These are phyloP conservation scores for Skeletonema marinoi DNA, from an alignment of 108 stramenopile species.

Conservation along the genomic window DNA sequence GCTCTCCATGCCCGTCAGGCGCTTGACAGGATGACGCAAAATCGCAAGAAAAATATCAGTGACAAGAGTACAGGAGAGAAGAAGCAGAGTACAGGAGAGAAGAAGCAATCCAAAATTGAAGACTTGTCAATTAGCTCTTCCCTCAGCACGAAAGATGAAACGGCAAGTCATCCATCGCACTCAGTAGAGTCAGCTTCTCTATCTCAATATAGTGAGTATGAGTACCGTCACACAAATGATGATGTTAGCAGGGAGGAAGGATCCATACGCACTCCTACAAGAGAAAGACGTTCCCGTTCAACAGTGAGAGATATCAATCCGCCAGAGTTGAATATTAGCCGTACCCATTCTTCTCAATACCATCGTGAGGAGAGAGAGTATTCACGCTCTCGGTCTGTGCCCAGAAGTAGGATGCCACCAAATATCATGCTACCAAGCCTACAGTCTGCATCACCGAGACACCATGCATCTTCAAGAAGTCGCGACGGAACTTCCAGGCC, in stretches of 20 bases:
- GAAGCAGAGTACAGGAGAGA: neutral
- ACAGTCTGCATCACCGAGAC: neutral
- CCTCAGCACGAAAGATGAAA: neutral
- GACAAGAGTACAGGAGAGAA: neutral
- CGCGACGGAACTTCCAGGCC: neutral
- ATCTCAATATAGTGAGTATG: neutral
- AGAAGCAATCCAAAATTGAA: neutral
- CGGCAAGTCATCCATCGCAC: neutral
- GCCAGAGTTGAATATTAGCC: neutral
- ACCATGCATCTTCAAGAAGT: neutral
- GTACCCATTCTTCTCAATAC: neutral
- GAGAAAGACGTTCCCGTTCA: neutral
- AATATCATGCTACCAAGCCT: neutral
- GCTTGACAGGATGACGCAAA: conserved; percentile 24
- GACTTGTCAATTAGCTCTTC: neutral
- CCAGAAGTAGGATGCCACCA: neutral
- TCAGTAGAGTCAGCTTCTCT: neutral
- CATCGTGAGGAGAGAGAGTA: neutral
- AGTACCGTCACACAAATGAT: neutral
- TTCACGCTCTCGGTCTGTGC: neutral
- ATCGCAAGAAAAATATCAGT: neutral
- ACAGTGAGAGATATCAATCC: neutral
- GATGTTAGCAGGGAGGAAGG: neutral
- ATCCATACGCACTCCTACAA: neutral
- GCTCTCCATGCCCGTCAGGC: conserved; percentile 25